Base-by-base conservation (phyloP, 1,139 yeast species). In the Debaryomyces psychrophilus region DNA sequence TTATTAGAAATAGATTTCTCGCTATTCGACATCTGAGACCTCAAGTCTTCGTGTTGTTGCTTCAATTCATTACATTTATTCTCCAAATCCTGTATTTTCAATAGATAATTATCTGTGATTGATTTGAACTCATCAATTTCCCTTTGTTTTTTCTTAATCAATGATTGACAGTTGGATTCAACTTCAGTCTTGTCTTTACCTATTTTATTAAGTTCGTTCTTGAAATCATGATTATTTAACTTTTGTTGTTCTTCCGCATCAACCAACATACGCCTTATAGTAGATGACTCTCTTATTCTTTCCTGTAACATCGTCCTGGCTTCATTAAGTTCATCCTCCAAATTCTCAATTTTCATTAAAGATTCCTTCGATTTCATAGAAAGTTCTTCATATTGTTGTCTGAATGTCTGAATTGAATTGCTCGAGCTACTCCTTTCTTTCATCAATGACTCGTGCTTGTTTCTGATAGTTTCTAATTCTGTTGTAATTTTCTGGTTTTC, bases 281-380 rank as follows among this genome's bases (percentile, higher is more conserved):
- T 83, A 3, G 84, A 73, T 0, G 90, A 76, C 65, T 93, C 98
- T 42, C 92, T 74, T 0, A 86, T 82, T 51, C 96, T 79, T 54
- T 90, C 97, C 57, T 85, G 93, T 7, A 92, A 67, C 62, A 83
- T 74, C 37, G 80, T 77, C 50, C 90, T 79, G 4, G 88, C 73
- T 49, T 92, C 98, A 8, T 79, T 71, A 12, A 92, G 66, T 57
- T 92, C 97, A 49, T 90, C 96, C 55, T 88, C 92, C 42, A 92
- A 65, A 2, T 82, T 77, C 48, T 88, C 93, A 25, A 81, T 72
- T 51, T 81, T 77, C 45, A 73, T 72, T 28, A 76, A 74, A 3
- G 83, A 72, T 56, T 92, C 98, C 51, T 80, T 80, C 28, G 85
- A 67, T 45, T 86, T 82, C 78, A 86, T 79, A 5, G 75, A 65